Conservation (phyloP, 306 rosid genomes). For the Vigna nakashimae region DNA sequence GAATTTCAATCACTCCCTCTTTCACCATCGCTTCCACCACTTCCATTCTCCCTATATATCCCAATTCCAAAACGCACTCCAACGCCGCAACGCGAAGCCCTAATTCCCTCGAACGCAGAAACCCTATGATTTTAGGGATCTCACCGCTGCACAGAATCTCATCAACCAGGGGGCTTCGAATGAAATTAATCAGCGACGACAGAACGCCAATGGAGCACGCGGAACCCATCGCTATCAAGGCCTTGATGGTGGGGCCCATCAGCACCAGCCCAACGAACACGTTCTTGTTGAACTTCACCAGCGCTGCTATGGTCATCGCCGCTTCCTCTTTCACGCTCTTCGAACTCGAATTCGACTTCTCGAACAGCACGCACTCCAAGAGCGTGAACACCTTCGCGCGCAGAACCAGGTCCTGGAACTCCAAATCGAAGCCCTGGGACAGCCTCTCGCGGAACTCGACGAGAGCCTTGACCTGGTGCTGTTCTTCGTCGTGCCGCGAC, state of each 20-base stretch:
- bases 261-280: conserved; percentile 78
- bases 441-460: conserved; percentile 51
- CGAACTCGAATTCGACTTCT: conserved; percentile 45
- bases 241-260: conserved; percentile 66
- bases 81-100: conserved; percentile 49
- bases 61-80: conserved; percentile 63
- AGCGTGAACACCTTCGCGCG: conserved; percentile 53
- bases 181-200: conserved; percentile 48
- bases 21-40: conserved; percentile 61
- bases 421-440: conserved; percentile 55
- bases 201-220: conserved; percentile 54
- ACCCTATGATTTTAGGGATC: conserved; percentile 48
- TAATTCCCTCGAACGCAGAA: conserved; percentile 42
- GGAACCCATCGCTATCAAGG: conserved; percentile 52
- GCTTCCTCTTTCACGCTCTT: conserved; percentile 58
- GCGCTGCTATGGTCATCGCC: conserved; percentile 49
- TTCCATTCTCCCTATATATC: conserved; percentile 61
- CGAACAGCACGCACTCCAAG: conserved; percentile 47
- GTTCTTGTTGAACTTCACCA: conserved; percentile 67
- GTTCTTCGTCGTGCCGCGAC: conserved; percentile 34
- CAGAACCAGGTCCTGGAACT: conserved; percentile 55
- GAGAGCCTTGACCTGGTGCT: conserved; percentile 35
- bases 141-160: conserved; percentile 53
- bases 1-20: conserved; percentile 52
- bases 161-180: conserved; percentile 65